A percentile compares a stretch with the other conserved stretches of the same genome.
Conservation (phyloP, 108 stramenopile genomes). For the Mayamaea pseudoterrestris region DNA sequence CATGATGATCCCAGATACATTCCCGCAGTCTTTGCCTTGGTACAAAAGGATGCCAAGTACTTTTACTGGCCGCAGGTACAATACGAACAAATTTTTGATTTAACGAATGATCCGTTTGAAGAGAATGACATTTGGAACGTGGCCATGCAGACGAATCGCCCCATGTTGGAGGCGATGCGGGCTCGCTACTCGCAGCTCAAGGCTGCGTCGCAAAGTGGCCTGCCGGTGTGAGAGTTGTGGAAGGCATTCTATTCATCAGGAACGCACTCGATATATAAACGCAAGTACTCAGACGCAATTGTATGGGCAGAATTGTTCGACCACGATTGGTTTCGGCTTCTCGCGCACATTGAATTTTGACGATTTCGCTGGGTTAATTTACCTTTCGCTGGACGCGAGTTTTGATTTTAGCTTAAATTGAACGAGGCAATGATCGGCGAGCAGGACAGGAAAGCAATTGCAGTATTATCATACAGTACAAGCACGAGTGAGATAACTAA, state of each 20-base stretch:
- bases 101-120: slow-evolving; percentile 66
- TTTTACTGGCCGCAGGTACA: slow-evolving; percentile 71
- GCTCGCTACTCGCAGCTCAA: slow-evolving; percentile 16
- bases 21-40: slow-evolving; percentile 61
- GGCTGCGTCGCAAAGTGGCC: slow-evolving; percentile 15
- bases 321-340: too few relatives aligned
- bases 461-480: too few relatives aligned
- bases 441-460: too few relatives aligned
- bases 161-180: slow-evolving; percentile 16
- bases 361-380: too few relatives aligned
- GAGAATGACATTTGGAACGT: slow-evolving; percentile 50
- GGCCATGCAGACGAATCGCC: slow-evolving; percentile 6
- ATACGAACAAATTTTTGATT: slow-evolving; percentile 67
- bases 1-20: slow-evolving; percentile 20
- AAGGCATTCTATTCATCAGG: neutral
- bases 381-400: too few relatives aligned
- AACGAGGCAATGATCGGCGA: too few relatives aligned
- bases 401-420: too few relatives aligned
- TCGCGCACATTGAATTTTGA: too few relatives aligned
- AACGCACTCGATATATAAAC: too few relatives aligned
- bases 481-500: too few relatives aligned
- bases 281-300: too few relatives aligned
- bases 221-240: neutral
- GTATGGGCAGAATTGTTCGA: too few relatives aligned
- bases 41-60: slow-evolving; percentile 62